phyloP scores from a whole-genome alignment of 495 filamentous ascomycete genomes.

The Penicillium coprophilum region DNA sequence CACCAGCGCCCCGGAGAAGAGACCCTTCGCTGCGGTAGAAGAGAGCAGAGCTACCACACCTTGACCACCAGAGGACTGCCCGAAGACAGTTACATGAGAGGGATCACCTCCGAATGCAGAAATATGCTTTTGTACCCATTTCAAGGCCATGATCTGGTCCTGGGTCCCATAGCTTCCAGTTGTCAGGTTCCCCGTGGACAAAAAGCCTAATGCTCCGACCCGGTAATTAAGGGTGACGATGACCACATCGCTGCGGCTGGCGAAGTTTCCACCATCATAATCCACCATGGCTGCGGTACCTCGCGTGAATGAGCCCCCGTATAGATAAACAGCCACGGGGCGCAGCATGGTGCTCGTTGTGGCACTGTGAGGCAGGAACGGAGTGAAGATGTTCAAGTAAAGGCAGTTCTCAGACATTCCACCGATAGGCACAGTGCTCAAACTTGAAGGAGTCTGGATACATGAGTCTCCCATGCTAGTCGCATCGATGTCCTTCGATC shows the following conservation, averaged over 20 bases:
- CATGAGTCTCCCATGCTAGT: conserved; percentile 45
- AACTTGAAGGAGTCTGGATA: conserved; percentile 32
- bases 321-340: conserved; percentile 46
- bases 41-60: conserved; percentile 53
- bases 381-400: conserved; percentile 40
- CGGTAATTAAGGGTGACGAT: conserved; percentile 52
- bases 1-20: conserved; percentile 34
- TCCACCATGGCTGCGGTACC: conserved; percentile 39
- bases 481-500: conserved; percentile 41
- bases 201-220: conserved; percentile 42
- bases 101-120: conserved; percentile 52
- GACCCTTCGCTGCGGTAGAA: conserved; percentile 28
- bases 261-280: conserved; percentile 46
- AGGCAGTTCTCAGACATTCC: conserved; percentile 47
- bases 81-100: conserved; percentile 49
- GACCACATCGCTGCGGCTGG: conserved; percentile 48
- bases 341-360: conserved; percentile 21
- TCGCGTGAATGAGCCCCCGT: conserved; percentile 47
- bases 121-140: conserved; percentile 56
- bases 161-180: conserved; percentile 40
- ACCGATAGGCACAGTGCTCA: conserved; percentile 11
- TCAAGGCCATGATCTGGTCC: conserved; percentile 43
- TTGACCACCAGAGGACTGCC: conserved; percentile 57
- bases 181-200: conserved; percentile 31
- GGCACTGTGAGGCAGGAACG: conserved; percentile 18